Conservation (phyloP, 2,329 filamentous ascomycete genomes). For the Penicillium verrucosum region DNA sequence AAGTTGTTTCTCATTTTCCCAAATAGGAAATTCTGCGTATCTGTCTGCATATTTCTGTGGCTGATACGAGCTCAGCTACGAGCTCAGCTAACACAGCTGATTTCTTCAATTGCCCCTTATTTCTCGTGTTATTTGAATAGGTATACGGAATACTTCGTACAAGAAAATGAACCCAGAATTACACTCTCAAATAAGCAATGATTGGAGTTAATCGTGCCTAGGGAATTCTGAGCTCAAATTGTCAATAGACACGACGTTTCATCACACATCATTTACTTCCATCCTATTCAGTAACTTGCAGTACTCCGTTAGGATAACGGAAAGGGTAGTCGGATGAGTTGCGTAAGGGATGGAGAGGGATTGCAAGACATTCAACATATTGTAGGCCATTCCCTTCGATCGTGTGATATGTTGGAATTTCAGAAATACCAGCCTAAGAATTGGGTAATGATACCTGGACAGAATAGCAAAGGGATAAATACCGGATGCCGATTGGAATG, state of each 20-base stretch:
- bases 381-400: conserved; percentile 39
- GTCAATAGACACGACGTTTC: conserved; percentile 63
- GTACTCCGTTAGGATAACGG: conserved; percentile 36
- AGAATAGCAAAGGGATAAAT: conserved; percentile 17
- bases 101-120: not conserved
- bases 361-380: conserved; percentile 43
- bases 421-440: conserved; percentile 3
- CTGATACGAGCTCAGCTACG: not conserved
- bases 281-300: conserved; percentile 61
- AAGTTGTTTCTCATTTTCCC: too few relatives aligned
- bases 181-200: not conserved
- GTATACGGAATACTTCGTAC: too few relatives aligned
- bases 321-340: conserved; percentile 43
- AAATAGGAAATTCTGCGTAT: not conserved
- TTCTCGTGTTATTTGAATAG: not conserved
- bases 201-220: not conserved
- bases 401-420: conserved; percentile 33
- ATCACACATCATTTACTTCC: conserved; percentile 91
- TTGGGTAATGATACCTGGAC: conserved; percentile 9
- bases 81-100: not conserved
- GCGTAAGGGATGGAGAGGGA: conserved; percentile 46
- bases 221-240: not conserved
- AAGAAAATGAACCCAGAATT: too few relatives aligned
- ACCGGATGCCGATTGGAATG: conserved; percentile 25
- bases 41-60: not conserved